Evolutionary conservation across 805 yeast genomes (phyloP), one percentile per base, ranked within the genome.

Genomic region (Candida tibetensis): DNA sequence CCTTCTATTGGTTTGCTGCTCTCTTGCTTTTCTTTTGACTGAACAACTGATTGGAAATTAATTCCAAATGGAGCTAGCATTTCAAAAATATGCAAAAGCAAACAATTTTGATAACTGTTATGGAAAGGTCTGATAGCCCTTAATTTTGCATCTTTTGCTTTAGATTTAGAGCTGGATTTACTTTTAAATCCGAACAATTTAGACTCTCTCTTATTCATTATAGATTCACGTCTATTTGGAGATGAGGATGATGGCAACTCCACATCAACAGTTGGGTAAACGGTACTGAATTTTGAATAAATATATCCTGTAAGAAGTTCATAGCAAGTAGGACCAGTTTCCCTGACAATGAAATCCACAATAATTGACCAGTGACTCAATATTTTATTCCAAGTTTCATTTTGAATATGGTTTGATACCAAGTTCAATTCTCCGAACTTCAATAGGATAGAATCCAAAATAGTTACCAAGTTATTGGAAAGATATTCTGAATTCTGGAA

Each of bases 401-500:
- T 64, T 28, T 56, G 64, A 13, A 64, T 38, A 35, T 66, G 72
- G 22, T 40, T 40, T 2, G 46, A 38, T n/a, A 41, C 36, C 13
- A 32, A 28, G 29, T 48, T 42, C 19, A 60, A 28, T 8, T 46
- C 60, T 17, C 53, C 52, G 36, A 68, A 66, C 40, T 60, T 64
- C 16, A 37, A 39, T 25, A 69, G 50, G 2, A 66, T 53, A 2
- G 35, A 25, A 34, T 65, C 70, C 18, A 69, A 38, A 28, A 67
- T 57, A 3, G 17, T 33, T 2, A 49, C 30, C 19, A 66, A 37
- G 18, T 59, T 60, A 5, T 37, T 30, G 0, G 72, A 48, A 21
- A 66, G 53, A 37, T 49, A 69, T n/a, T 66, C 70, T 1, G 58
- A 47, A 34, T 63, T 54, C 39, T 66, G 73, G 33, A 67, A 60